Base-by-base conservation (phyloP, 2,329 filamentous ascomycete genomes). In the Paraphoma chrysanthemicola region DNA sequence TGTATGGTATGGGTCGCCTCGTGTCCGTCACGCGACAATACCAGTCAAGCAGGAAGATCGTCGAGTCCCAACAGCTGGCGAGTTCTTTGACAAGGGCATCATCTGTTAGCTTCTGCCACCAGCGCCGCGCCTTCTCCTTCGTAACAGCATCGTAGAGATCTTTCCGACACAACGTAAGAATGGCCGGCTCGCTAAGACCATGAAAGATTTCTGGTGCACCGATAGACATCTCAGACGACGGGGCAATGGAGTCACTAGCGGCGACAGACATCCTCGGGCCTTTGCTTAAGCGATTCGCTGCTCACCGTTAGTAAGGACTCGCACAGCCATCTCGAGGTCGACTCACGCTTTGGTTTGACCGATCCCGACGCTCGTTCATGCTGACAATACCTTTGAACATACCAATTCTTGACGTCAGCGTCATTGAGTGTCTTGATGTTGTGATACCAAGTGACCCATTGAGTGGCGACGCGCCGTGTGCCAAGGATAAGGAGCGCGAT, bases 371-470 rank as follows among this genome's bases (percentile, higher is more conserved):
- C 43, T 16, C 55, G 48, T 17, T 70, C 57, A 44, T 58, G 59
- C 12, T 64, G 65, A 1, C 60, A 56, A 38, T 66, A 60, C 33
- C 71, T 76, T 16, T 74, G 63, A 10, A 76, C 67, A 66, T 82
- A 83, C 82, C 83, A 86, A 12, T 77, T 73, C 31, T 82, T 73
- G 7, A 85, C 77, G 39, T 83, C 81, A n/a, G 76, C 72, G 59
- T 85, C 83, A 42, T 80, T 78, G 29, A 85, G 72, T 6, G 77
- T 77, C 46, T 81, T 79, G 43, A 86, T 81, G 42, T 80, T 79
- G 51, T 79, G 72, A 58, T 82, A 79, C 86, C 86, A 88, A 2
- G 80, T 84, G 4, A 84, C 82, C 86, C 86, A 89, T 60, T 84
- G 81, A 18, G 82, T 82, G 38, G 81, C 82, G 6, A 86, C 79